These are phyloP conservation scores for Talaromyces piceae DNA, from an alignment of 2,329 filamentous ascomycete species.

Conservation along the genomic window DNA sequence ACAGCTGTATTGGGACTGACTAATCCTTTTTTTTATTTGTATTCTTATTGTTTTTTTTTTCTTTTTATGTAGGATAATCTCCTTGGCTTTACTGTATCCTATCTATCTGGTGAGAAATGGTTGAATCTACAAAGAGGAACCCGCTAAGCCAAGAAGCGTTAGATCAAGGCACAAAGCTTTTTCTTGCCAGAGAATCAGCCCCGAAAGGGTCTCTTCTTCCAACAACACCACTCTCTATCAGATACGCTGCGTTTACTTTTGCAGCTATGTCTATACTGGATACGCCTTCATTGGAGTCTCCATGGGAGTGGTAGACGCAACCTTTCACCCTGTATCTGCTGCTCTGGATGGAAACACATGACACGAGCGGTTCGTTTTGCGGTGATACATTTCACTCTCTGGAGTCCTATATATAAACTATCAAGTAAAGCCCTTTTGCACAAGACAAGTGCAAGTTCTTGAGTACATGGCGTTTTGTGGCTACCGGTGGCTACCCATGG, in stretches of 20 bases:
- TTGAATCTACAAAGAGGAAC: neutral
- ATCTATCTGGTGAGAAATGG: no score
- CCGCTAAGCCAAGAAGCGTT: conserved; percentile 7
- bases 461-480: no score
- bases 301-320: conserved; percentile 56
- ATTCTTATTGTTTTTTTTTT: no score
- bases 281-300: conserved; percentile 32
- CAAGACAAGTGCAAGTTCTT: neutral
- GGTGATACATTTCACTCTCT: conserved; percentile 55
- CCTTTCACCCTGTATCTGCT: conserved; percentile 75
- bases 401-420: neutral
- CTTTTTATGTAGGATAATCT: no score
- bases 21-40: no score
- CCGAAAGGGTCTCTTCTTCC: conserved; percentile 10
- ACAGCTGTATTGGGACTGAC: no score
- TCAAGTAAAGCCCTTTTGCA: neutral
- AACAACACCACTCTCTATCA: conserved; percentile 28
- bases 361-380: conserved; percentile 72
- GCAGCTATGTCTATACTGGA: conserved; percentile 24
- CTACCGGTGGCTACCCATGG: no score
- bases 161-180: conserved; percentile 4
- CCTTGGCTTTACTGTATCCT: no score
- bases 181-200: conserved; percentile 12
- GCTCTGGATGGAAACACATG: conserved; percentile 65
- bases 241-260: conserved; percentile 26